Evolutionary conservation across 2,329 filamentous ascomycete species (phyloP), one percentile per base, ranked within the genome.

Genomic region (Verticillium isaacii): DNA sequence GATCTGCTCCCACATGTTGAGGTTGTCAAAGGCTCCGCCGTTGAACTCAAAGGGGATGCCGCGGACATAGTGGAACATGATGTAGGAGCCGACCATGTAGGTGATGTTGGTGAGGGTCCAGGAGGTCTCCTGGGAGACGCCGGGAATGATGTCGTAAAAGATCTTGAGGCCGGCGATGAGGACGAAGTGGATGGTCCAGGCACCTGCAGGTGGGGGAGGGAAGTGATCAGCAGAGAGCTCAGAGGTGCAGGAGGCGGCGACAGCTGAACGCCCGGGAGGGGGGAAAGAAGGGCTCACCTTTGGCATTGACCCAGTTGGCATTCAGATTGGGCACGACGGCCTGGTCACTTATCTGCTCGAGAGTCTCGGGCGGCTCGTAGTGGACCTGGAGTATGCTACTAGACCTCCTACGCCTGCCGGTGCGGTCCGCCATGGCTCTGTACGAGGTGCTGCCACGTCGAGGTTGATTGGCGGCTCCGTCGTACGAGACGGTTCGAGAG

Each of bases 1-100:
- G 75, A 99, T 99, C 80, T 99, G 95, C 81, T 99, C 95, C 95
- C 95, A 99, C 95, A 99, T 98, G 81, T 98, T 99, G 73, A 99
- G 85, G 77, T 99, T 98, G 83, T 99, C 95, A 77, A 98, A 99
- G 69, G 95, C 95, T 63, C 95, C 95, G 61, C 92, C 90, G 74
- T 99, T 99, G 85, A 99, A 99, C 77, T 99, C 95, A 74, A 99
- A 99, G 6, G 95, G 95, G 56, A 98, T 92, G 69, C 95, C 95
- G 73, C 94, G 92, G 69, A 99, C 95, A 83, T 92, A 97, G 79
- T 99, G 95, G 79, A 99, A 99, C 95, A 99, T 99, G 77, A 99
- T 87, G 77, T 98, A 99, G 52, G 94, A 97, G 71, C 93, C 93
- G 72, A 95, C 91, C 93, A 98, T 98, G 84, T 99, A 99, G 59